Conservation (phyloP, 805 yeast species). For the Ogataea trehaloabstinens region DNA sequence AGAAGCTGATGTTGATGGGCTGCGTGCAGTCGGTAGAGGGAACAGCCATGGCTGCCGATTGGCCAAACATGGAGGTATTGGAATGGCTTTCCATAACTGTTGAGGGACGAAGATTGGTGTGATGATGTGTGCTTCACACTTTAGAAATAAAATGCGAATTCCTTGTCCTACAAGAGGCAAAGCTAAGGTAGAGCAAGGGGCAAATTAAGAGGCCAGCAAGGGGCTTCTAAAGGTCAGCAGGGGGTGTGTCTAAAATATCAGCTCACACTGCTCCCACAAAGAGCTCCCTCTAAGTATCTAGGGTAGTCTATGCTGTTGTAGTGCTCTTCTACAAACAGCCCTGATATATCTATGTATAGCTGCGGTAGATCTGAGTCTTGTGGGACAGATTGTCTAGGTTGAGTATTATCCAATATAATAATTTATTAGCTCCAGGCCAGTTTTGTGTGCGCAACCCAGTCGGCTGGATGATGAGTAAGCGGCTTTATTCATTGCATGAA, state of each 20-base stretch:
- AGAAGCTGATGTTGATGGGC: constrained; percentile 39
- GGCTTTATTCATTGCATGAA: neutral
- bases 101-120: too few relatives aligned
- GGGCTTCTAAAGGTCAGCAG: neutral
- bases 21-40: constrained; percentile 31
- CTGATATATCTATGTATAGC: too few relatives aligned
- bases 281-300: too few relatives aligned
- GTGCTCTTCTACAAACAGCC: neutral
- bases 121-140: too few relatives aligned
- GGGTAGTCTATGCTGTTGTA: neutral
- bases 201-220: neutral
- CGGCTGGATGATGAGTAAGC: neutral
- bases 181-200: neutral
- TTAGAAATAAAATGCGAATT: too few relatives aligned
- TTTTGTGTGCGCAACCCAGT: neutral
- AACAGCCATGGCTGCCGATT: constrained; percentile 23
- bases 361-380: too few relatives aligned
- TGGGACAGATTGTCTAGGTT: too few relatives aligned
- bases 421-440: neutral
- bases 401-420: constrained; percentile 1
- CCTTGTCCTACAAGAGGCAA: neutral
- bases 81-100: constrained; percentile 6
- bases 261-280: neutral
- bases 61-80: constrained; percentile 23
- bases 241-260: neutral